These are phyloP conservation scores for Nannizzia gypsea DNA, from an alignment of 2,329 filamentous ascomycete species.

Conservation along the genomic window DNA sequence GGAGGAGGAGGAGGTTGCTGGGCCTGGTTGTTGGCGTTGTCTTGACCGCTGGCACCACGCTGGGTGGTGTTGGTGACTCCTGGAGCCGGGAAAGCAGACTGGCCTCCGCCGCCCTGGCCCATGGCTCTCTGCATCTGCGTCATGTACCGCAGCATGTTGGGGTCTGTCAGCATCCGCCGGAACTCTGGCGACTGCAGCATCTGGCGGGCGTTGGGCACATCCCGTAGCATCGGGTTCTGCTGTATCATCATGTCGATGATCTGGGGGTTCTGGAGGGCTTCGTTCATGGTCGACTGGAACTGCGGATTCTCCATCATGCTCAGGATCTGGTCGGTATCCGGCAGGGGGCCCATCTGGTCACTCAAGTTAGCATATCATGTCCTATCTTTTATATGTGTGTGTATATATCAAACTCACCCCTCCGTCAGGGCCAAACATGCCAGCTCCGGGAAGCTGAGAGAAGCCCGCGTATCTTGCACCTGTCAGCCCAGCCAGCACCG, in stretches of 20 bases:
- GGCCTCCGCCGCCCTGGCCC: slow-evolving; percentile 35
- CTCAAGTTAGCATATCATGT: neutral
- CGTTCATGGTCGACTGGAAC: slow-evolving; percentile 77
- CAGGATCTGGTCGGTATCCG: slow-evolving; percentile 66
- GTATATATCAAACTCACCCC: slow-evolving; percentile 53
- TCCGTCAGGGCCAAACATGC: slow-evolving; percentile 87
- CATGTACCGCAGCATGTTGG: slow-evolving; percentile 68
- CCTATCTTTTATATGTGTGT: neutral
- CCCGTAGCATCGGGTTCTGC: slow-evolving; percentile 69
- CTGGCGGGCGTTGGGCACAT: slow-evolving; percentile 64
- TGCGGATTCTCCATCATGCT: slow-evolving; percentile 81
- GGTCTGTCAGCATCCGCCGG: slow-evolving; percentile 85
- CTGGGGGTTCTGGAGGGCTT: slow-evolving; percentile 87
- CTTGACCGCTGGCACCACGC: slow-evolving; percentile 25
- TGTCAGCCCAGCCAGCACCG: slow-evolving; percentile 79
- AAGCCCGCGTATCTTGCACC: slow-evolving; percentile 90
- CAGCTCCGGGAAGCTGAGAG: slow-evolving; percentile 64
- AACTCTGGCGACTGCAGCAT: slow-evolving; percentile 83
- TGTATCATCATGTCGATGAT: slow-evolving; percentile 93
- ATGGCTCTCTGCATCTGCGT: slow-evolving; percentile 65
- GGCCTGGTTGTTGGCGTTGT: slow-evolving; percentile 21
- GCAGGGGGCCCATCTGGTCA: slow-evolving; percentile 90
- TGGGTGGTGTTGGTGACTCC: slow-evolving; percentile 81
- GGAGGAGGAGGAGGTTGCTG: slow-evolving; percentile 21
- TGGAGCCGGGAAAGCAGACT: slow-evolving; percentile 67